phyloP scores from a whole-genome alignment of 2,329 filamentous ascomycete species.

The Colletotrichum sp. region DNA sequence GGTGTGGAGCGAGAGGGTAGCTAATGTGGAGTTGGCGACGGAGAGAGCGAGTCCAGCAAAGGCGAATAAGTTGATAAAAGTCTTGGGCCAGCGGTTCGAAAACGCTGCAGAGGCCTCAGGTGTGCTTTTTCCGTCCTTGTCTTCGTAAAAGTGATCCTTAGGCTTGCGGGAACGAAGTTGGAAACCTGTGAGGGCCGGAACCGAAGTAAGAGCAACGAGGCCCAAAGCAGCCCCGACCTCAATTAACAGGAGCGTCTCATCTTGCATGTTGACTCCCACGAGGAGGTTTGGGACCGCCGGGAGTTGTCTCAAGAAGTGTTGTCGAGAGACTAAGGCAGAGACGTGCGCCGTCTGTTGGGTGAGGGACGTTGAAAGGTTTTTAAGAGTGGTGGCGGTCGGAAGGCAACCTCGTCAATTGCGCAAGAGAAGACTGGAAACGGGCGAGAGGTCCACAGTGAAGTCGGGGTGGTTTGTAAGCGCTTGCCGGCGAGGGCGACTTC shows the following conservation, averaged over 20 bases:
- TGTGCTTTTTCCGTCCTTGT: conserved; percentile 73
- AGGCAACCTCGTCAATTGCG: not conserved
- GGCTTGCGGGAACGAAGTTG: conserved; percentile 40
- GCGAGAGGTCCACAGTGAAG: not conserved
- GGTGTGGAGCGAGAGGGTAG: conserved; percentile 38
- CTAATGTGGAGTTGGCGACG: conserved; percentile 60
- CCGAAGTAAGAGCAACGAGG: conserved; percentile 38
- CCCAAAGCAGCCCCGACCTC: conserved; percentile 33
- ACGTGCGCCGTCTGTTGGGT: not conserved
- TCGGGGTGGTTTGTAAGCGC: not conserved
- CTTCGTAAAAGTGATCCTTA: conserved; percentile 62
- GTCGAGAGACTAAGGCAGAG: not conserved
- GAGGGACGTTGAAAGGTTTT: not conserved
- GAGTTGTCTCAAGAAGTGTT: not conserved
- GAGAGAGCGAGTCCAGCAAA: conserved; percentile 59
- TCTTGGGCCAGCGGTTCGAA: conserved; percentile 64
- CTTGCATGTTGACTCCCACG: conserved; percentile 5
- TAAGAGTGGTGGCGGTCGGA: not conserved
- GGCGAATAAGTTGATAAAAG: conserved; percentile 58
- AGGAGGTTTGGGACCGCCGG: not conserved
- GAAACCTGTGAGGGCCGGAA: conserved; percentile 40
- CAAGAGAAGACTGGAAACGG: not conserved
- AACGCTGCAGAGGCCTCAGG: conserved; percentile 67
- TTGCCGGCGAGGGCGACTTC: not conserved
- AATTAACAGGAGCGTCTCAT: conserved; percentile 16